A percentile compares a stretch with the other conserved stretches of the same genome.
phyloP scores from a whole-genome alignment of 768 basidiomycete species.

The Termitomyces sp. region DNA sequence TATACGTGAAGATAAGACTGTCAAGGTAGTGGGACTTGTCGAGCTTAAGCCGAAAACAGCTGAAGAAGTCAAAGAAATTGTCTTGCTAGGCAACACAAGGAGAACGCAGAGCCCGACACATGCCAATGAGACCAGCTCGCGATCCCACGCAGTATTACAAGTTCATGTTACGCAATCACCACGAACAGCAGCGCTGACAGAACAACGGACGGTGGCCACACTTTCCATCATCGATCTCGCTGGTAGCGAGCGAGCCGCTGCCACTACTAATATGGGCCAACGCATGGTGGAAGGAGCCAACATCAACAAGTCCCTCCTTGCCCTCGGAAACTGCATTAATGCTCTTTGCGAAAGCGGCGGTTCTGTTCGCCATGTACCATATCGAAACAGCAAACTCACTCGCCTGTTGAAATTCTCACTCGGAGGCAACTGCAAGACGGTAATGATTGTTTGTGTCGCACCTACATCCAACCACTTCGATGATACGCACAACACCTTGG shows the following conservation, averaged over 20 bases:
- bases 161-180: conserved; percentile 89
- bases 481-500: conserved; percentile 96
- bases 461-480: conserved; percentile 96
- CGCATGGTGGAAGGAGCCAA: conserved; percentile 99
- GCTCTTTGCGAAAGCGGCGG: conserved; percentile 94
- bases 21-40: conserved; percentile 83
- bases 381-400: conserved; percentile 97
- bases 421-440: conserved; percentile 98
- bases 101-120: conserved; percentile 93
- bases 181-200: conserved; percentile 78
- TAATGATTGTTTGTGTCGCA: conserved; percentile 98
- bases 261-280: conserved; percentile 95
- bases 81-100: conserved; percentile 81
- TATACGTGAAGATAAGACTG: conserved; percentile 91
- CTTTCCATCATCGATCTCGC: conserved; percentile 98
- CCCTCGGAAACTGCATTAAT: conserved; percentile 97
- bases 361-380: conserved; percentile 86
- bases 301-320: conserved; percentile 97
- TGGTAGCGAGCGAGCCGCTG: conserved; percentile 94
- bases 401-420: conserved; percentile 96
- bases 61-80: conserved; percentile 92
- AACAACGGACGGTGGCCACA: conserved; percentile 80
- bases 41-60: conserved; percentile 79
- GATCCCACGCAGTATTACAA: conserved; percentile 96
- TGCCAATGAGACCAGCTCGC: conserved; percentile 93